Base-by-base conservation (phyloP, 2,329 filamentous ascomycete genomes). In the Juglanconis juglandina region DNA sequence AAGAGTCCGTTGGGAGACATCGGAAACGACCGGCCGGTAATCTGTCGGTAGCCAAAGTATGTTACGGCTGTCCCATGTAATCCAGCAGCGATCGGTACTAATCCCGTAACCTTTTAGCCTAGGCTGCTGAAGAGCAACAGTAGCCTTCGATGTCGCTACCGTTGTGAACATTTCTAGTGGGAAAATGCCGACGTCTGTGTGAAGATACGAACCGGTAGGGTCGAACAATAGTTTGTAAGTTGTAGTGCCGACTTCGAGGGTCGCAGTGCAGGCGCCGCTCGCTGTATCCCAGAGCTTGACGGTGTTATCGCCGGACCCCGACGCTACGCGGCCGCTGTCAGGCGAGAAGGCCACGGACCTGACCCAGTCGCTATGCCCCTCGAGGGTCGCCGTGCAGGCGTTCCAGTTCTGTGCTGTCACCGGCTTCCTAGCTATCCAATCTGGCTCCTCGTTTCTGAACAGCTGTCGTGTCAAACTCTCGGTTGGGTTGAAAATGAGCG, bases 401-500 rank as follows among this genome's bases (percentile, higher is more conserved):
- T 49, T 39, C 63, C 53, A 63, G 5, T 44, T n/a, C 44, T 30
- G n/a, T 34, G 48, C 56, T 39, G 61, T 33, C 2, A 13, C 10
- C 2, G 62, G 63, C 50, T 50, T 55, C 17, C 46, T 53, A 3
- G 32, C 57, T 4, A 71, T 61, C 56, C 64, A 67, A 1, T 35
- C 17, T 7, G 66, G 65, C 35, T 58, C 59, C 53, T 70, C 59
- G 2, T 33, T 4, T 35, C 61, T 13, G 42, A 67, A 67, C n/a
- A 58, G 46, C 3, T 32, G 52, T 52, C 66, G 58, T 10, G 69
- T 60, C 8, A 64, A 17, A 54, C 67, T 72, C 3, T 53, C 37
- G 2, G 51, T 39, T 33, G 71, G 73, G 55, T 67, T 68, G 58
- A 76, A 76, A 48, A 68, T 64, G 14, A 68, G 71, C 7, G 61